Base-by-base conservation (phyloP, 257 asterid species). In the Cordia subcordata region DNA sequence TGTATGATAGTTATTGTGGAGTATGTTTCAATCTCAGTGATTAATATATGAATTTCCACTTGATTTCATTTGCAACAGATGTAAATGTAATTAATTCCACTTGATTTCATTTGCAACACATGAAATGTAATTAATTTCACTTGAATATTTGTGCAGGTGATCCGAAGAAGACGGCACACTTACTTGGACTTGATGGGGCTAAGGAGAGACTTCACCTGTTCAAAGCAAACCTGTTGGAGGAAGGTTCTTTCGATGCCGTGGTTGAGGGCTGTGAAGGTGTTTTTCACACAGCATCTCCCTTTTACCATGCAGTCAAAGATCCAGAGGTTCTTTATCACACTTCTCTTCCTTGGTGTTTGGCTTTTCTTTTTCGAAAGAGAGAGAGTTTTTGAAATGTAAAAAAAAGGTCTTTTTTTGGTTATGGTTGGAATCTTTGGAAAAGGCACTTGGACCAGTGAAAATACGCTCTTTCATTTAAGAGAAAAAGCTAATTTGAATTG, bases 191-290 rank as follows among this genome's bases (percentile, higher is more conserved):
- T 63, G 94, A 90, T 62, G 97, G 97, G 54, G 96, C 96, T 47
- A 79, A 81, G 82, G 94, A 90, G 72, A 90, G 96, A 55, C 96
- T 90, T 61, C 82, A 81, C 23, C 74, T 90, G 69, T 52, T 85
- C 37, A 83, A 80, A 77, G 96, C 96, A 68, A 57, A 87, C 72
- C 66, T 87, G 13, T 77, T 90, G 49, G 94, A 86, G 65, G 66
- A 87, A 74, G 96, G 97, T 55, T 82, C 95, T 40, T 90, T 87
- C 61, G 95, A 90, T 81, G 72, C 86, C 19, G 75, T 77, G 8
- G 81, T 90, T 64, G 85, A 79, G 19, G 96, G 96, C 16, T 87
- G 97, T 65, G 96, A 83, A 46, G 84, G 91, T n/a, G 96, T 90
- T 64, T 27, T 90, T 62, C 97, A 90, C 64, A 85, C 86, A 27